Evolutionary conservation across 768 basidiomycete species (phyloP), one percentile per base, ranked within the genome.

Genomic region (Leccinum broughii): DNA sequence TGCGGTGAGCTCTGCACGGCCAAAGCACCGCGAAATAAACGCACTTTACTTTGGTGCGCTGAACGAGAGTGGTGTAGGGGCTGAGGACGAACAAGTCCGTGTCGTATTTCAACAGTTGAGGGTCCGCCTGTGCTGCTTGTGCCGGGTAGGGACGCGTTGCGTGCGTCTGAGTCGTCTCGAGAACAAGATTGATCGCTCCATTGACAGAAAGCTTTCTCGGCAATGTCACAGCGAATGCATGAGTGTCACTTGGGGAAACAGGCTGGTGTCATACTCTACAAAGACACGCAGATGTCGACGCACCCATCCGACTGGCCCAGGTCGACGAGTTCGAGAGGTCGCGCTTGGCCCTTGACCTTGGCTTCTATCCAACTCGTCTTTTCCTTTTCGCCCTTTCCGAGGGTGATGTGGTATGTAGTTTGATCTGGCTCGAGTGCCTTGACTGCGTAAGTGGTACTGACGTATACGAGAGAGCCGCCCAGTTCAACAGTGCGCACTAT

Each of bases 401-500:
- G 78, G 15, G 87, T 84, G 64, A 93, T 73, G 53, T 86, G 85
- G 70, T 94, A 94, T 51, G 81, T 77, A 34, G 80, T 80, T 20
- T 86, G 81, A 35, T 78, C 81, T 60, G 83, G 78, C 63, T 84
- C 80, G 49, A 89, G 81, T 39, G 91, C 84, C 70, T 85, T 90
- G 71, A 93, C 84, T 20, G 90, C 86, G 75, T 89, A 97, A 52
- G 93, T 91, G 51, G 95, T 96, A 56, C 87, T 91, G 80, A 95
- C 85, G 78, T 90, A 88, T 58, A 93, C 89, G 24, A 93, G 82
- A 20, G 95, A 82, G 55, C 95, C 95, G 37, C 90, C 93, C 24
- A 97, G 89, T 67, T 97, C 95, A 60, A 94, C 80, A 6, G 90
- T 87, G 68, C 93, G 89, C 34, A 95, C 91, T 62, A 98, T 83